A percentile compares a stretch with the other conserved stretches of the same genome.
Conservation (phyloP, 176 grass and related monocot species). For the Stipa capillata region DNA sequence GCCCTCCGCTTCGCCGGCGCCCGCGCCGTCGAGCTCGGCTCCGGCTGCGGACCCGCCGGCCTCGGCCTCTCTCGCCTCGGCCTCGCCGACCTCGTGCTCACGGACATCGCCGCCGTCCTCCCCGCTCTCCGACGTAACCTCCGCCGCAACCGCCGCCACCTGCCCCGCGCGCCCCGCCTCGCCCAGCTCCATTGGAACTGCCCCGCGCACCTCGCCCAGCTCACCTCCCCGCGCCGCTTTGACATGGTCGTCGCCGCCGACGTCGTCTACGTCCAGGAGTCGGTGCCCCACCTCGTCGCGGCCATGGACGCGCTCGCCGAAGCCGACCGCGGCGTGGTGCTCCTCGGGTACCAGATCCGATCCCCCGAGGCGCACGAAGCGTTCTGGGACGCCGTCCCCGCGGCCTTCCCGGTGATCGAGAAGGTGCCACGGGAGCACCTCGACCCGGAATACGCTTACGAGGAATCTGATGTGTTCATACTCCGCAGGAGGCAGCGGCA, state of each 20-base stretch:
- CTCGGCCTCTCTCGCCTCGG: conserved; percentile 75
- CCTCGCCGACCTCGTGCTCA: conserved; percentile 65
- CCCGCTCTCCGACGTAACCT: conserved; percentile 84
- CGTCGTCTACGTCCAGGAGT: conserved; percentile 89
- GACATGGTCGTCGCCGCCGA: conserved; percentile 80
- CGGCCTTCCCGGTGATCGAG: conserved; percentile 62
- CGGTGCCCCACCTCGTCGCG: conserved; percentile 58
- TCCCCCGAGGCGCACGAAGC: conserved; percentile 74
- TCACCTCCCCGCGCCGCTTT: conserved; percentile 47
- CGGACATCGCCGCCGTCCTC: conserved; percentile 81
- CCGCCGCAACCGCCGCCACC: conserved; percentile 57
- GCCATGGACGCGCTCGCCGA: conserved; percentile 79
- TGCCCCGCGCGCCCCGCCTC: conserved; percentile 52
- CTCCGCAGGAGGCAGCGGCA: conserved; percentile 49
- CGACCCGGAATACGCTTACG: conserved; percentile 66
- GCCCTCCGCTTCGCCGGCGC: conserved; percentile 62
- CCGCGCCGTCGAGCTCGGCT: conserved; percentile 68
- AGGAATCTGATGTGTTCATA: conserved; percentile 77
- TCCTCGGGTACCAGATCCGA: conserved; percentile 78
- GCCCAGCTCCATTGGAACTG: conserved; percentile 87
- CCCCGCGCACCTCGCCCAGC: conserved; percentile 41
- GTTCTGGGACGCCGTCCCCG: conserved; percentile 59
- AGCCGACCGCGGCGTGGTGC: conserved; percentile 45
- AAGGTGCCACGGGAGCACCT: conserved; percentile 74
- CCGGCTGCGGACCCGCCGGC: conserved; percentile 78